Evolutionary conservation across 257 asterid species (phyloP).

Genomic region (Gentiana macrophylla): DNA sequence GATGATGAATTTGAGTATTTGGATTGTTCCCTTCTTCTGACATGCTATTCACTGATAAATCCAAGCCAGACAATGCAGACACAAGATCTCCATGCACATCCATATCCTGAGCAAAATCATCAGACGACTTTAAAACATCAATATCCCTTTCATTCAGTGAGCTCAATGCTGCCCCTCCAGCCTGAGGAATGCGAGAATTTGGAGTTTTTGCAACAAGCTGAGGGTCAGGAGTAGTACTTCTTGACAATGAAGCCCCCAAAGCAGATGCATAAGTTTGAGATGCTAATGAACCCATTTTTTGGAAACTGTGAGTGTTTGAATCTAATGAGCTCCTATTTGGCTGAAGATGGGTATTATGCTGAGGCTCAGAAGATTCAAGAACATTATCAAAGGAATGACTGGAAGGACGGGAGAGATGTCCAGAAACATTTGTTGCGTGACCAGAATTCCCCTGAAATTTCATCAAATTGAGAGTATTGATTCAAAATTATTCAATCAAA

Average conservation of each 20-base stretch:
- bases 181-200: constrained; percentile 48
- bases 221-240: constrained; percentile 56
- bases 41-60: constrained; percentile 35
- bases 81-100: constrained; percentile 40
- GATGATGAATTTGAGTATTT: constrained; percentile 25
- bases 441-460: constrained; percentile 41
- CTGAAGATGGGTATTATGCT: constrained; percentile 21
- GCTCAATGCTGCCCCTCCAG: constrained; percentile 32
- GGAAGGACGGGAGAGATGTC: constrained; percentile 36
- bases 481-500: no score
- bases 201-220: constrained; percentile 44
- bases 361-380: constrained; percentile 31
- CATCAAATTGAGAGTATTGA: neutral
- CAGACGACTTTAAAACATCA: constrained; percentile 17
- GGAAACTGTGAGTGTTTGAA: constrained; percentile 26
- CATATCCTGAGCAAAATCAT: constrained; percentile 23
- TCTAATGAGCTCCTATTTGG: constrained; percentile 32
- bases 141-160: constrained; percentile 28
- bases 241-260: constrained; percentile 47
- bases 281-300: constrained; percentile 22
- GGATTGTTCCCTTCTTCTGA: constrained; percentile 34
- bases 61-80: constrained; percentile 55
- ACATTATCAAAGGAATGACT: constrained; percentile 30
- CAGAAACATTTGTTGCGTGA: constrained; percentile 23
- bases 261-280: constrained; percentile 44